phyloP scores from a whole-genome alignment of 108 stramenopile species.

The Pseudonitzschia multiseries region DNA sequence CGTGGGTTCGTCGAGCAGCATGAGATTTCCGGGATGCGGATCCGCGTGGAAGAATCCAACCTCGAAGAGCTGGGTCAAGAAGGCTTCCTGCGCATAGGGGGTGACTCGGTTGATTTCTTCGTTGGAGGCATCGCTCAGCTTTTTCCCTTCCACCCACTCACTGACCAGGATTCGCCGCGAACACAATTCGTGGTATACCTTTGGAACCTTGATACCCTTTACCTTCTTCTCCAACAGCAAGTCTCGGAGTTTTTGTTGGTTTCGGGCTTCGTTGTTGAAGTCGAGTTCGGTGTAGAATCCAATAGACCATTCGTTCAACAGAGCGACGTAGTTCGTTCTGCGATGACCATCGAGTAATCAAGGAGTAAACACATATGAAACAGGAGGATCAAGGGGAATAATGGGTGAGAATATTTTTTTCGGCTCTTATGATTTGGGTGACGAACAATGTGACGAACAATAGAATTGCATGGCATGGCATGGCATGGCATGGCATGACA shows the following conservation, averaged over 20 bases:
- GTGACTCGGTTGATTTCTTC: constrained; percentile 71
- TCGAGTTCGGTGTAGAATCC: constrained; percentile 88
- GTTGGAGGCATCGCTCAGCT: constrained; percentile 58
- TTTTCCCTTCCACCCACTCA: constrained; percentile 89
- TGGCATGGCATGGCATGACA: no score
- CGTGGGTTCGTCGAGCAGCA: constrained; percentile 67
- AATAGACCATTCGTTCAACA: constrained; percentile 88
- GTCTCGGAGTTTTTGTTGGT: constrained; percentile 66
- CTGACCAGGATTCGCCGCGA: constrained; percentile 77
- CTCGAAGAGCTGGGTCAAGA: constrained; percentile 79
- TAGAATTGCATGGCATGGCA: no score
- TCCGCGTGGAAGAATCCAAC: constrained; percentile 43
- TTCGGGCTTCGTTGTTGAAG: constrained; percentile 77
- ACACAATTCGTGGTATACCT: constrained; percentile 72
- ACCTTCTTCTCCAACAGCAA: constrained; percentile 61
- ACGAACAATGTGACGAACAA: no score
- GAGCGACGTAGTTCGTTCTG: constrained; percentile 78
- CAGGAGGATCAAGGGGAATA: no score
- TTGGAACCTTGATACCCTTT: constrained; percentile 77
- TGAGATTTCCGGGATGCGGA: constrained; percentile 60
- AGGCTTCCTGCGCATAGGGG: constrained; percentile 83
- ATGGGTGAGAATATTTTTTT: no score
- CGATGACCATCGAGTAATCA: not conserved
- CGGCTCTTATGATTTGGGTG: no score
- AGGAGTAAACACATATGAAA: no score